Conservation (phyloP, 352 stramenopile genomes). For the Phytophthora vignae region DNA sequence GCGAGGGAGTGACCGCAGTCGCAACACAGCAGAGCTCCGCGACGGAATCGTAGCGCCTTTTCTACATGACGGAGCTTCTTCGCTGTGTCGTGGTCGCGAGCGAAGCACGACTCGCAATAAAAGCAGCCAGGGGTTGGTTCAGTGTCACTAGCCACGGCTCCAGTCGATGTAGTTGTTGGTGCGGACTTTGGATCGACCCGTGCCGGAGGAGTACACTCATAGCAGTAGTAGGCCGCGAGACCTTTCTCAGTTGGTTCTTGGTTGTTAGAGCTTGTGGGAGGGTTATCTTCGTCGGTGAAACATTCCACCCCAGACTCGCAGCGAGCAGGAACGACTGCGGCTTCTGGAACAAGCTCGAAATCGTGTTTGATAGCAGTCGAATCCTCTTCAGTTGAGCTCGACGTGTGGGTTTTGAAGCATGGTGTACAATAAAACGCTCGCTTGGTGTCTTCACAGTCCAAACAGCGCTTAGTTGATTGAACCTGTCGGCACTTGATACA, state of each 20-base stretch:
- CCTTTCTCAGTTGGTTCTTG: constrained; percentile 9
- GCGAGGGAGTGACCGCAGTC: constrained; percentile 60
- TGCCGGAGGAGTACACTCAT: constrained; percentile 27
- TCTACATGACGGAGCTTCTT: constrained; percentile 52
- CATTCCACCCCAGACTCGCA: constrained; percentile 44
- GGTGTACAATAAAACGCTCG: constrained; percentile 48
- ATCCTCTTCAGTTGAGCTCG: constrained; percentile 11
- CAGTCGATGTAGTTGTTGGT: not conserved
- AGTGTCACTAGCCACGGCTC: not conserved
- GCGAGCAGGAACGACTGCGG: constrained; percentile 17
- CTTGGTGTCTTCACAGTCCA: constrained; percentile 49
- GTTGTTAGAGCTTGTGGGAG: not conserved
- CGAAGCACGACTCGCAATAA: constrained; percentile 76
- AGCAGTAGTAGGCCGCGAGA: constrained; percentile 56
- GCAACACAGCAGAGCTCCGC: constrained; percentile 57
- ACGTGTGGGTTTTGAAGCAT: constrained; percentile 70
- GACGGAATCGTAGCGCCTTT: constrained; percentile 58
- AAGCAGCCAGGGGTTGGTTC: constrained; percentile 40
- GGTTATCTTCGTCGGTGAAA: constrained; percentile 10
- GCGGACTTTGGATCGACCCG: not conserved
- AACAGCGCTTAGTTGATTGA: constrained; percentile 58
- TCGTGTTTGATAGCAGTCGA: constrained; percentile 44
- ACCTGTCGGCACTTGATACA: constrained; percentile 50
- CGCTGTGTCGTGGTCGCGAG: constrained; percentile 51
- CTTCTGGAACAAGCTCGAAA: constrained; percentile 59